A percentile compares a stretch with the other conserved stretches of the same genome.
phyloP scores from a whole-genome alignment of 805 yeast genomes.

The Sugiyamaella boreocaroliniensis region DNA sequence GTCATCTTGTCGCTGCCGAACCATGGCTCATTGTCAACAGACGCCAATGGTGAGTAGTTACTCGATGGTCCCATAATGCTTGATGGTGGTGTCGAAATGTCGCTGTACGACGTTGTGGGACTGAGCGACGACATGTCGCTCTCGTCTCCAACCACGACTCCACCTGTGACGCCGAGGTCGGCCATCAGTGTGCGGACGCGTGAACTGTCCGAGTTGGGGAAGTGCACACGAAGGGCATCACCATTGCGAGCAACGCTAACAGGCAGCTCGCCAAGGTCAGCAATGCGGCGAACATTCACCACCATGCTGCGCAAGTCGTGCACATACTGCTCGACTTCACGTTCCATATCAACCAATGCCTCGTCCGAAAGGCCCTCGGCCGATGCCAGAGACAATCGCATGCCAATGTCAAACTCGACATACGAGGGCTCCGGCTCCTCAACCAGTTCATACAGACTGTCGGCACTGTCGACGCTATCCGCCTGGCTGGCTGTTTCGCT shows the following conservation, averaged over 20 bases:
- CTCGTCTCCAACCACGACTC: conserved; percentile 37
- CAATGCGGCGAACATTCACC: conserved; percentile 40
- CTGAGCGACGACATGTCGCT: not conserved
- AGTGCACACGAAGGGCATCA: conserved; percentile 47
- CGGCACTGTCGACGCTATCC: not conserved
- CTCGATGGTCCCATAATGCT: conserved; percentile 1
- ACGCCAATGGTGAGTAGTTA: not conserved
- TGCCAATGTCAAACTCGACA: conserved; percentile 50
- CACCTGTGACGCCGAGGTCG: conserved; percentile 55
- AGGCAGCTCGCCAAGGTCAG: conserved; percentile 58
- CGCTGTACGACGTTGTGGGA: not conserved
- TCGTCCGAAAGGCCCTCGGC: conserved; percentile 37
- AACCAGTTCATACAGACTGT: not conserved
- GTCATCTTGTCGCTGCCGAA: conserved; percentile 7
- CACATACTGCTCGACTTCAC: conserved; percentile 28
- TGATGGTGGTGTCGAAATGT: not conserved
- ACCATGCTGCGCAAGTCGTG: conserved; percentile 36
- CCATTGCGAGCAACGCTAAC: conserved; percentile 39
- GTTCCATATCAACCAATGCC: conserved; percentile 35
- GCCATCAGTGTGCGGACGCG: conserved; percentile 50
- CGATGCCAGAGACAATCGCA: conserved; percentile 36
- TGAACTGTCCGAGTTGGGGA: conserved; percentile 60
- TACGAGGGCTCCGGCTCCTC: conserved; percentile 26
- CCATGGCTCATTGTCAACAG: not conserved
- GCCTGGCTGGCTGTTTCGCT: not conserved